phyloP scores from a whole-genome alignment of 2,329 filamentous ascomycete genomes.

The Thyridium curvatum region DNA sequence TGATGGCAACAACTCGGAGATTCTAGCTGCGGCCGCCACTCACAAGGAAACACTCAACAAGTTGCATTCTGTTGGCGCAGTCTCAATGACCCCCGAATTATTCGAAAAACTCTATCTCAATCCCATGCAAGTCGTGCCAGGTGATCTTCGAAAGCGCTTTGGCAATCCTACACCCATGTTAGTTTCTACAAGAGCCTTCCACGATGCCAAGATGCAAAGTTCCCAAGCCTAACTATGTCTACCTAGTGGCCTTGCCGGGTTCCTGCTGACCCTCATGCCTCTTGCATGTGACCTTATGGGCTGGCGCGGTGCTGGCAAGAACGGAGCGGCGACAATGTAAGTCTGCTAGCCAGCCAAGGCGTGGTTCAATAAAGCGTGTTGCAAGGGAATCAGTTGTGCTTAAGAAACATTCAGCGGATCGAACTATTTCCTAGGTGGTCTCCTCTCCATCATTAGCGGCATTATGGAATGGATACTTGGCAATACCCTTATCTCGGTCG shows the following conservation, averaged over 20 bases:
- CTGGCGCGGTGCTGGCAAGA: slow-evolving; percentile 37
- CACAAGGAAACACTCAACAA: too few species aligned
- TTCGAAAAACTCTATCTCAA: slow-evolving; percentile 60
- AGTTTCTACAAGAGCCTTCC: slow-evolving; percentile 13
- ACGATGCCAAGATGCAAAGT: too few species aligned
- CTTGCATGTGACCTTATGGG: slow-evolving; percentile 36
- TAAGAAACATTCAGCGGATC: too few species aligned
- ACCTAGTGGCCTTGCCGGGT: slow-evolving; percentile 42
- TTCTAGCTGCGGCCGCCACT: too few species aligned
- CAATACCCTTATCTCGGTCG: slow-evolving; percentile 46
- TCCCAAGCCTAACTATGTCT: too few species aligned
- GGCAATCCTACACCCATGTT: slow-evolving; percentile 57
- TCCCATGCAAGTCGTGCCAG: slow-evolving; percentile 44
- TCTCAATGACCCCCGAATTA: too few species aligned
- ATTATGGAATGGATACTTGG: slow-evolving; percentile 41
- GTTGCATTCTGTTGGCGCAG: too few species aligned
- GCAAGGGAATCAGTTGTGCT: too few species aligned
- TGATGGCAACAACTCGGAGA: too few species aligned
- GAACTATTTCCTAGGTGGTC: slow-evolving; percentile 32
- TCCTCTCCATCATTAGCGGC: slow-evolving; percentile 35
- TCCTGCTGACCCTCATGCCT: slow-evolving; percentile 32
- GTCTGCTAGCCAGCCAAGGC: slow-evolving; percentile 14
- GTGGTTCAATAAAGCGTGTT: too few species aligned
- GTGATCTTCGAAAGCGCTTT: slow-evolving; percentile 48
- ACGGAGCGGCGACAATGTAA: slow-evolving; percentile 42